Evolutionary conservation across 1,284 basidiomycete genomes (phyloP), one percentile per base, ranked within the genome.

Genomic region (Moesziomyces antarcticus): DNA sequence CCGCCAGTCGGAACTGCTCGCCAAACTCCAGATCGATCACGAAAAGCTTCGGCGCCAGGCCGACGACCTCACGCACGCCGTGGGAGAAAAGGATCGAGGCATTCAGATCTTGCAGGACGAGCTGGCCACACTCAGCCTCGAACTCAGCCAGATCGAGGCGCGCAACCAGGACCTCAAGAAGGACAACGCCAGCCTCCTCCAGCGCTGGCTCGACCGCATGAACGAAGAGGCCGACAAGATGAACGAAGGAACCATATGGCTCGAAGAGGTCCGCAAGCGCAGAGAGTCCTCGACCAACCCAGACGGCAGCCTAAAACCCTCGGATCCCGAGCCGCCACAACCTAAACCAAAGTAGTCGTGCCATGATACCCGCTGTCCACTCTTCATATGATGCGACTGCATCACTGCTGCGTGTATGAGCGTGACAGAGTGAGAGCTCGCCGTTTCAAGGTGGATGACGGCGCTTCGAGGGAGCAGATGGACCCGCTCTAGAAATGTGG

Each of bases 121-220:
- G 41, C 52, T 82, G 49, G 54, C 72, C 5, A 73, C 78, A 18
- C 65, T 81, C 16, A 73, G 73, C 48, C 63, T 82, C 18, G 96
- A 99, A 84, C 89, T 98, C 18, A 89, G 90, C 47, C 93, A 95
- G 82, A 90, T 97, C 42, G 91, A 93, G 68, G 89, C 93, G 70
- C 90, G 93, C 42, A 97, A 97, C 82, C 87, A 90, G 77, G 91
- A 88, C 22, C 88, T 99, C 49, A 90, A 90, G 58, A 91, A 91
- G 79, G 96, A 99, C 85, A 99, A 99, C 80, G 94, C 95, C 20
- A 91, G 92, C 75, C 88, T 99, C 43, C 87, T 99, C 1, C 93
- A 97, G 84, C 90, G 80, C 13, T 82, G 79, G 79, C 57, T 82
- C 21, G 78, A 80, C 48, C 46, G 65, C 75, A 97, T 97, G 86